These are phyloP conservation scores for Sugiyamaella americana DNA, from an alignment of 805 yeast genomes.

Conservation along the genomic window DNA sequence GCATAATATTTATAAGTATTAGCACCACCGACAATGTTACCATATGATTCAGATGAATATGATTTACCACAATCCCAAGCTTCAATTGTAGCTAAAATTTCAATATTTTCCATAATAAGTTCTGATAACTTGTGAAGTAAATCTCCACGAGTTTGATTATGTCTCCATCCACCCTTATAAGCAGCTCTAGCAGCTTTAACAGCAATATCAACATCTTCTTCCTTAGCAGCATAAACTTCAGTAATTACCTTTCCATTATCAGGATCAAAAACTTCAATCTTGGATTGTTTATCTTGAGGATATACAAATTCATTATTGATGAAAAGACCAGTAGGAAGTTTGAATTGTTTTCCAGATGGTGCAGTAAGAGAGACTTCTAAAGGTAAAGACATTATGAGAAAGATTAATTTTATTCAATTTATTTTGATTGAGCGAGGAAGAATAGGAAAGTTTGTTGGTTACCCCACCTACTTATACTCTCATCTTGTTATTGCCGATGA, in stretches of 20 bases:
- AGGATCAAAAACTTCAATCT: constrained; percentile 47
- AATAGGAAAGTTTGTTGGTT: not conserved
- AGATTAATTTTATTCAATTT: not conserved
- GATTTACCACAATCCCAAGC: constrained; percentile 89
- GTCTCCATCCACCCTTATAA: constrained; percentile 28
- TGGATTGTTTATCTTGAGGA: constrained; percentile 42
- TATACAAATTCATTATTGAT: constrained; percentile 71
- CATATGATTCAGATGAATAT: constrained; percentile 15
- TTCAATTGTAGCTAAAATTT: constrained; percentile 72
- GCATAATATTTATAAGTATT: constrained; percentile 59
- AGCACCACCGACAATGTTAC: constrained; percentile 33
- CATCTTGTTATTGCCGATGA: too few relatives aligned
- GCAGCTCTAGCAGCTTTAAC: constrained; percentile 83
- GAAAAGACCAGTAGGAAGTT: constrained; percentile 84
- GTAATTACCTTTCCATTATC: constrained; percentile 51
- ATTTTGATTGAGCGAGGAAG: not conserved
- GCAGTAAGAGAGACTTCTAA: constrained; percentile 9
- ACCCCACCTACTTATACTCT: not conserved
- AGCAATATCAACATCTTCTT: constrained; percentile 72
- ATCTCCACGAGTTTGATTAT: constrained; percentile 42
- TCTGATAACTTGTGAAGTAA: constrained; percentile 71
- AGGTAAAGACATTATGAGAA: constrained; percentile 8
- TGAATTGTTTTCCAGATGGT: constrained; percentile 45
- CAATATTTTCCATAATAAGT: constrained; percentile 64
- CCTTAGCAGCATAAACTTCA: constrained; percentile 64